These are phyloP conservation scores for Leersia perrieri DNA, from an alignment of 176 grass and related monocot species.

Conservation along the genomic window DNA sequence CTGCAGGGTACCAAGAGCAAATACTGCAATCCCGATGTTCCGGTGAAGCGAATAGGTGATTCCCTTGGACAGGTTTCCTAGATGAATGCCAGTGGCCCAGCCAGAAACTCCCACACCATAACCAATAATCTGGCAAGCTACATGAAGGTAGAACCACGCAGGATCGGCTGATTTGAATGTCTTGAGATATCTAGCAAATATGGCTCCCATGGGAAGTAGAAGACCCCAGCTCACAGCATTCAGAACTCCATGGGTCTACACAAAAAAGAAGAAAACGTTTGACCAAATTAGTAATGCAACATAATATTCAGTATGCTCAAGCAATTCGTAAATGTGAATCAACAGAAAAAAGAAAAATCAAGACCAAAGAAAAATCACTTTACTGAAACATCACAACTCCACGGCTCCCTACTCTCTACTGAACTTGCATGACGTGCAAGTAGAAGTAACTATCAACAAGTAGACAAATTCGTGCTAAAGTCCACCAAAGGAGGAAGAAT, in stretches of 20 bases:
- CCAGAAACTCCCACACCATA: slow-evolving; percentile 80
- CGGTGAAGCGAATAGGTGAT: slow-evolving; percentile 63
- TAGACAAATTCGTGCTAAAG: background rate
- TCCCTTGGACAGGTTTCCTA: slow-evolving; percentile 78
- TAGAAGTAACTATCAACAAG: background rate
- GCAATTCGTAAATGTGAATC: background rate
- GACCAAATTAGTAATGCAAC: background rate
- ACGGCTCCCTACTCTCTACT: background rate
- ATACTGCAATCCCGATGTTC: slow-evolving; percentile 70
- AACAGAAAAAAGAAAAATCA: too few species aligned
- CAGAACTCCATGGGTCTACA: slow-evolving; percentile 75
- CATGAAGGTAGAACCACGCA: slow-evolving; percentile 86
- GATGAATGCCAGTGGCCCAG: slow-evolving; percentile 76
- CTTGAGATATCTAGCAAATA: slow-evolving; percentile 72
- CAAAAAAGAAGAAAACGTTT: background rate
- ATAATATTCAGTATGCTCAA: background rate
- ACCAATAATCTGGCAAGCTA: slow-evolving; percentile 59
- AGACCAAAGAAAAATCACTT: background rate
- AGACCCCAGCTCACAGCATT: slow-evolving; percentile 89
- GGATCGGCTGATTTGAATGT: slow-evolving; percentile 73
- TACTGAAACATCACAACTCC: background rate
- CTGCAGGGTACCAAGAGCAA: slow-evolving; percentile 78
- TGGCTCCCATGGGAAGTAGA: slow-evolving; percentile 68
- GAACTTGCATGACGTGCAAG: background rate
- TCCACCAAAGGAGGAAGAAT: slow-evolving; percentile 18